These are phyloP conservation scores for Corynascus novoguineensis DNA, from an alignment of 495 filamentous ascomycete genomes.

Conservation along the genomic window DNA sequence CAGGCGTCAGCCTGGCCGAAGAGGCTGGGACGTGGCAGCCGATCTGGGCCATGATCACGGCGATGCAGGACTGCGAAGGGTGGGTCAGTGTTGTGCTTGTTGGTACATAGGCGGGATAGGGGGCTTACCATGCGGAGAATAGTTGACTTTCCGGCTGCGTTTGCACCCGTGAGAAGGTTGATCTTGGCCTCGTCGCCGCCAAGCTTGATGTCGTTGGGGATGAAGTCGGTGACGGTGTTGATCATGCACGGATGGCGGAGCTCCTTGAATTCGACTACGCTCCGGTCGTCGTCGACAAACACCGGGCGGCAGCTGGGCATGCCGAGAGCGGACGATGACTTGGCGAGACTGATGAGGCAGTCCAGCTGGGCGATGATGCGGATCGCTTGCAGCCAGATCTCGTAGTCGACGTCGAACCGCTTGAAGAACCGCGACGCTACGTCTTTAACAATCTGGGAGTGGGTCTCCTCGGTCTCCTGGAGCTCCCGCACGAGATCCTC, in stretches of 20 bases:
- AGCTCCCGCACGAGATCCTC: constrained; percentile 74
- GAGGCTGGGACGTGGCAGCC: constrained; percentile 86
- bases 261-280: constrained; percentile 83
- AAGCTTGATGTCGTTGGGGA: constrained; percentile 89
- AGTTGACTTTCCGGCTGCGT: constrained; percentile 98
- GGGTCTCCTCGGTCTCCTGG: constrained; percentile 91
- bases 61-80: constrained; percentile 64
- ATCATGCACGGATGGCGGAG: constrained; percentile 93
- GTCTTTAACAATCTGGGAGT: constrained; percentile 86
- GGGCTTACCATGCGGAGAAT: constrained; percentile 81
- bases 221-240: constrained; percentile 85
- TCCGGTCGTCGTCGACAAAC: constrained; percentile 79
- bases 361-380: constrained; percentile 87
- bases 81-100: constrained; percentile 19
- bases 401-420: constrained; percentile 83
- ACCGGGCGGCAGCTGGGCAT: constrained; percentile 80
- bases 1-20: constrained; percentile 80
- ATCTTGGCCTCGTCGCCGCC: constrained; percentile 79
- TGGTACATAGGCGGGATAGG: constrained; percentile 1
- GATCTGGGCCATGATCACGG: constrained; percentile 98
- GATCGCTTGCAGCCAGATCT: constrained; percentile 80
- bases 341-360: constrained; percentile 88
- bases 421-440: constrained; percentile 77
- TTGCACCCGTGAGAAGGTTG: constrained; percentile 89
- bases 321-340: constrained; percentile 76